Evolutionary conservation across 1,139 yeast species (phyloP), one percentile per base, ranked within the genome.

Genomic region (Geotrichum macrosporum): DNA sequence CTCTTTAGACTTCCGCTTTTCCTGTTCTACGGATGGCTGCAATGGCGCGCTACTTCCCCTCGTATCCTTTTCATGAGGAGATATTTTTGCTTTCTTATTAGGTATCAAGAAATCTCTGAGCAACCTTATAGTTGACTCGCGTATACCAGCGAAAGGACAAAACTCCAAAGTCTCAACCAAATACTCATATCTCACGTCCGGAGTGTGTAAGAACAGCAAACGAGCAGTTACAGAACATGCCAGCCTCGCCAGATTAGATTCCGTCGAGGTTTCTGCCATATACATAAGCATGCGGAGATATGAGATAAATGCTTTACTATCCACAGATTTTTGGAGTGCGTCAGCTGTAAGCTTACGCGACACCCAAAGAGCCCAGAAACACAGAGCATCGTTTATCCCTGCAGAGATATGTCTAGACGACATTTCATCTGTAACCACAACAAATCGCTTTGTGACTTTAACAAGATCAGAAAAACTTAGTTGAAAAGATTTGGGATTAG

Each of bases 71-170:
- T 10, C 4, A 5, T 15, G n/a, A 15, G 41, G 16, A 26, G 32
- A 10, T 18, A 12, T 16, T 10, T 13, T 16, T 9, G 6, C 27
- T 29, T 29, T 29, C 13, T 15, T 6, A 12, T 10, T 5, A 20
- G 35, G 16, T n/a, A 27, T 22, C 21, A 21, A 24, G 19, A 35
- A 41, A 22, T 21, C 45, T 60, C 84, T 86, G 56, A 86, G 72
- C 22, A 85, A 76, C 2, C 81, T 78, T 13, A 85, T 73, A 40
- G 82, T 68, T 2, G 78, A 78, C 26, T 80, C 73, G 54, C 80
- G 78, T 19, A 77, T 76, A 36, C 73, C 71, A 32, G 73, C 77
- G 61, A 73, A 80, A 1, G 95, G 94, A 59, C 94, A 85, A 48
- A 76, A 72, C 33, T 71, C 67, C 48, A 88, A 69, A 0, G 92